Evolutionary conservation across 345 rosid genomes (phyloP), one percentile per base, ranked within the genome.

Genomic region (Melastoma malabathricum): DNA sequence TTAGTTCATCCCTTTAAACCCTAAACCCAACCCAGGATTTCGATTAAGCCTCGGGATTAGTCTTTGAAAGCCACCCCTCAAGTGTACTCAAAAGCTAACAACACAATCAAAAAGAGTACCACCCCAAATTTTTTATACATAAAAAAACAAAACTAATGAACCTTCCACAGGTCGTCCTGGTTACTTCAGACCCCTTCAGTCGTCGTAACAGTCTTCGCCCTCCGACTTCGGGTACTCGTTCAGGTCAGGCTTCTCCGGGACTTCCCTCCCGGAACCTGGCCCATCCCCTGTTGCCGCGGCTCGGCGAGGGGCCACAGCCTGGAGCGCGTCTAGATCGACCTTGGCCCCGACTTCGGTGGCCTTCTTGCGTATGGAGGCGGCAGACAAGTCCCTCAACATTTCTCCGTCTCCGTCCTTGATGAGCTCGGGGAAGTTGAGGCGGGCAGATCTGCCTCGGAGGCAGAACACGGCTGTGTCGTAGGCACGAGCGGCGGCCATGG

Each of bases 341-440:
- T 72, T 63, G 45, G 83, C 79, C 0, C 86, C 86, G 15, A 80
- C 86, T 59, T 77, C 83, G 2, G 75, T 69, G n/a, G 86, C 86
- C 54, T 74, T 80, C 64, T 76, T 78, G 43, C 86, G 61, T 52
- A 80, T 80, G 29, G 77, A 62, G 45, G 75, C 70, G 34, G 80
- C 66, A 1, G 80, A 65, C 61, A 71, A 48, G 55, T 76, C 79
- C 20, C 63, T 51, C n/a, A 60, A 7, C 2, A 12, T 34, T 2
- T 48, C 70, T 41, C 47, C 66, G 1, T 71, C 82, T 46, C 67
- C 72, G 41, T 47, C 69, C 0, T 76, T 82, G 8, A 76, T 56
- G 18, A 73, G 67, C 43, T 79, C 82, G 3, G 85, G 85, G 56
- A 79, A 79, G 66, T 79, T 79, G 31, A 79, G 80, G 6, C 79